These are phyloP conservation scores for Pseudocercospora eumusae DNA, from an alignment of 2,329 filamentous ascomycete species.

Conservation along the genomic window DNA sequence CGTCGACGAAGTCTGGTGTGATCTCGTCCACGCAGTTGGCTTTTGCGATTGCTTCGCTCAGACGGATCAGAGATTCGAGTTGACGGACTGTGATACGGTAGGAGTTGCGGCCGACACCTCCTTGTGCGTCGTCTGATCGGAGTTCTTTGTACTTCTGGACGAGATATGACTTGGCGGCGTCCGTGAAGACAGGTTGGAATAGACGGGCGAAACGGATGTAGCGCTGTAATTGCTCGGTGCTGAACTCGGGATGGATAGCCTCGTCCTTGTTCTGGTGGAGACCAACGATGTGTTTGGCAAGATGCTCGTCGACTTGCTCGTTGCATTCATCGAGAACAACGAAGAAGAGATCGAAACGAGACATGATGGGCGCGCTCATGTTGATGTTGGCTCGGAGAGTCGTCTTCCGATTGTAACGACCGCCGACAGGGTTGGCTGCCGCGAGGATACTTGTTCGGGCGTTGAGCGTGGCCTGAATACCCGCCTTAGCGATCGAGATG, in stretches of 20 bases:
- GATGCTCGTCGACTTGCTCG: slow-evolving; percentile 82
- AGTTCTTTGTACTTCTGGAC: slow-evolving; percentile 96
- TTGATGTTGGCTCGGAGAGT: slow-evolving; percentile 95
- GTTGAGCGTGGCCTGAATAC: slow-evolving; percentile 96
- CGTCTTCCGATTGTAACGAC: slow-evolving; percentile 95
- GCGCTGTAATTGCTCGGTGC: slow-evolving; percentile 91
- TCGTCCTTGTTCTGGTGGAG: slow-evolving; percentile 92
- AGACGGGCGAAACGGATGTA: slow-evolving; percentile 96
- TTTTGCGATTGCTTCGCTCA: slow-evolving; percentile 97
- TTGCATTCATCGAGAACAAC: slow-evolving; percentile 97
- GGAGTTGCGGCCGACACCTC: slow-evolving; percentile 88
- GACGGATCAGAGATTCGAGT: slow-evolving; percentile 89
- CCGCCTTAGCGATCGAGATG: slow-evolving; percentile 97
- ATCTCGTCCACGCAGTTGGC: slow-evolving; percentile 95
- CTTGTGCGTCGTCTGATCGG: slow-evolving; percentile 87
- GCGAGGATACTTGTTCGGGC: slow-evolving; percentile 93
- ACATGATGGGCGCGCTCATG: slow-evolving; percentile 99
- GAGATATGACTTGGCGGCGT: slow-evolving; percentile 79
- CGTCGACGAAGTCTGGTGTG: slow-evolving; percentile 77
- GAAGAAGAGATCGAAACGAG: slow-evolving; percentile 97
- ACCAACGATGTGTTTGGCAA: slow-evolving; percentile 91
- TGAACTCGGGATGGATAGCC: slow-evolving; percentile 89
- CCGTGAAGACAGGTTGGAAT: slow-evolving; percentile 88
- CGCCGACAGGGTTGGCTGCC: slow-evolving; percentile 92
- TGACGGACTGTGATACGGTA: slow-evolving; percentile 98